Evolutionary conservation across 257 asterid species (phyloP), one percentile per base, ranked within the genome.

Genomic region (Salvia hispanica): DNA sequence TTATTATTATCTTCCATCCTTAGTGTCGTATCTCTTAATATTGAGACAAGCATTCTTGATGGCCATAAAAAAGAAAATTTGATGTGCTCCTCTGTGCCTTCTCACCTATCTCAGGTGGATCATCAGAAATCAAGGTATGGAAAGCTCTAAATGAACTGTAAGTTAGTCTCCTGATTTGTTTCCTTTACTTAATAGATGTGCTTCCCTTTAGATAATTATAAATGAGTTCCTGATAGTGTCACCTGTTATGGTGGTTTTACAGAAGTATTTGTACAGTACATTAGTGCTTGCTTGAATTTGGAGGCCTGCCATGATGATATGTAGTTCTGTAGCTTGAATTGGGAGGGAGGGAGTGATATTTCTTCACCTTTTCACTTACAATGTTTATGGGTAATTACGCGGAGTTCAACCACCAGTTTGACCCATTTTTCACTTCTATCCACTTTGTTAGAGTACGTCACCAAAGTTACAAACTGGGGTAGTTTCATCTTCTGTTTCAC

Each of bases 71-170:
- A 66, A 50, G 6, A 34, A 34, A 62, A 66, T 62, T 52, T 42
- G 56, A 48, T 70, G 59, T 78, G 47, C 70, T 66, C 67, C 69
- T 65, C 47, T 64, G 48, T 67, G 72, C 59, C 61, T 48, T 65
- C 45, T 54, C 64, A 21, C 9, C 55, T 53, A 52, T 74, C 69
- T 55, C 82, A 90, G 94, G 92, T 72, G 84, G 83, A 62, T 55
- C 84, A 54, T 73, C 90, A 71, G 77, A 81, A 64, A 81, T 78
- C 86, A 90, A 93, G 98, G 98, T 93, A 93, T 72, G 84, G 78
- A 75, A 80, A 78, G 82, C 80, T 79, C 80, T 75, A 67, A 46
- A 74, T 82, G 64, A 72, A 70, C 74, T 74, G 88, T 81, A 84
- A 83, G 92, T 78, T 73, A 33, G 57, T 25, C 51, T 70, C 70